Conservation (phyloP, 169 alveolate species). For the Amoebophrya sp. region DNA sequence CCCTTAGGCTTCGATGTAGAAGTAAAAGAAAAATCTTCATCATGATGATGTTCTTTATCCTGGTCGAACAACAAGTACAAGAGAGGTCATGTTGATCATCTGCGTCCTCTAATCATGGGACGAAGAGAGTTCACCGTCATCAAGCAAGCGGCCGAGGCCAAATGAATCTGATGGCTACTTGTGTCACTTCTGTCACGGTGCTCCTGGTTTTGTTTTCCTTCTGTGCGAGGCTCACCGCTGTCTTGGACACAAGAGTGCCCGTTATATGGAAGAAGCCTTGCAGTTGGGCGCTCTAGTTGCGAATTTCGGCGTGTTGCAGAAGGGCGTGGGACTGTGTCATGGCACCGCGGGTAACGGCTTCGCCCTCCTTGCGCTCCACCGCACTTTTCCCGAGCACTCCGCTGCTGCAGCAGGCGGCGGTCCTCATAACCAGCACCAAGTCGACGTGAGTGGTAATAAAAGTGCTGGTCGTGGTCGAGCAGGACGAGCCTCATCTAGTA, state of each 20-base stretch:
- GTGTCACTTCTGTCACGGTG: background rate
- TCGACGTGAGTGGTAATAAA: no score
- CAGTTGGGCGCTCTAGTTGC: background rate
- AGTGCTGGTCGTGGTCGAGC: no score
- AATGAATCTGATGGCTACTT: background rate
- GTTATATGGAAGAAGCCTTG: background rate
- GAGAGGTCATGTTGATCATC: no score
- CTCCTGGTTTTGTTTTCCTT: background rate
- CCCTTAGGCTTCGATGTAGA: no score
- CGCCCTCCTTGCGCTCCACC: background rate
- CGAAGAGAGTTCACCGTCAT: background rate
- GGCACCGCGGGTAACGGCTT: background rate
- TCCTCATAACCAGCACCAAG: no score
- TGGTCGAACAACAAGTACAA: no score
- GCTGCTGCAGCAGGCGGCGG: no score
- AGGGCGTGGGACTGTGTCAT: background rate
- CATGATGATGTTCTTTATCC: no score
- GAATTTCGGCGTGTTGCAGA: background rate
- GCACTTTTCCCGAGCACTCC: background rate
- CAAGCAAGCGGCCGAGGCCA: background rate
- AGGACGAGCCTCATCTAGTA: no score
- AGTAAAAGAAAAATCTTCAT: no score
- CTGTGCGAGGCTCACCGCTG: background rate
- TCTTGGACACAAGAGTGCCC: background rate
- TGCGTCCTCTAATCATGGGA: no score